Conservation (phyloP, 345 rosid species). For the Angophora floribunda region DNA sequence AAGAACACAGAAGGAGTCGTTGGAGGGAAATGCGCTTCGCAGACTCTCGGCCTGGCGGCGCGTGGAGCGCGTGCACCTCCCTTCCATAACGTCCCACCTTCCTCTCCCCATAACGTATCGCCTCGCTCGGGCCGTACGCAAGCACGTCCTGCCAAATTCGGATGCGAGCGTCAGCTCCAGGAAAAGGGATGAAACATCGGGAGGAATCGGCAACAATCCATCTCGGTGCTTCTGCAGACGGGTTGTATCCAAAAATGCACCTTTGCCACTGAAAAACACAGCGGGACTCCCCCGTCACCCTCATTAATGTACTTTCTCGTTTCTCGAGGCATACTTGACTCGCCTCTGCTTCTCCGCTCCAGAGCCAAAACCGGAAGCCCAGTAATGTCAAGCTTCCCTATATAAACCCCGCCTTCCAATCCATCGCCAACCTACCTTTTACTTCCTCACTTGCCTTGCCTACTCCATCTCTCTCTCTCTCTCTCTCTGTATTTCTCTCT, state of each 20-base stretch:
- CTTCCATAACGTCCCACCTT: neutral
- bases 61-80: neutral
- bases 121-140: neutral
- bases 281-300: no score
- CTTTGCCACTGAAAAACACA: no score
- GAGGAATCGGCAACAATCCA: neutral
- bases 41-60: neutral
- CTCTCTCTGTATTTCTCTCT: neutral
- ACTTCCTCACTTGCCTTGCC: neutral
- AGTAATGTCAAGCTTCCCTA: neutral
- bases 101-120: neutral
- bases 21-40: neutral
- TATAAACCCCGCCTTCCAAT: neutral
- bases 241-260: no score
- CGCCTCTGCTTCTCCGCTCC: accelerated
- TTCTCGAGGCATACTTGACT: neutral
- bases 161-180: neutral
- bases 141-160: neutral
- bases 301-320: no score
- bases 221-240: neutral
- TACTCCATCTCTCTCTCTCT: neutral
- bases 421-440: neutral
- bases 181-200: neutral
- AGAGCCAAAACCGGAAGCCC: neutral
- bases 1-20: neutral